Evolutionary conservation across 2,329 filamentous ascomycete species (phyloP).

Genomic region (Aspergillus amoenus): DNA sequence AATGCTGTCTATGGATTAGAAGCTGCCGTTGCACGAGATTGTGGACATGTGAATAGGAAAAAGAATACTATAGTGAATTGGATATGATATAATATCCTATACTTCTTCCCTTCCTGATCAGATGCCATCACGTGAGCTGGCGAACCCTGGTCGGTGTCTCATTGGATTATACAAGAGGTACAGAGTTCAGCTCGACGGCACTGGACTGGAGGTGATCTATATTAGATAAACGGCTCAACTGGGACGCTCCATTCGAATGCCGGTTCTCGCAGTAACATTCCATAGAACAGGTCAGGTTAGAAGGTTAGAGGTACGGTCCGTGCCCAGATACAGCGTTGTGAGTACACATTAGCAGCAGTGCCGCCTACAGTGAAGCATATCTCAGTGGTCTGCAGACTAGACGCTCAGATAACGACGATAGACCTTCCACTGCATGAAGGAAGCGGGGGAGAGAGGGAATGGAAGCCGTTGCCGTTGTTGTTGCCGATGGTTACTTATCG

Average conservation of each 20-base stretch:
- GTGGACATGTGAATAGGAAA: too few relatives aligned
- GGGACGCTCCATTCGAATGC: background rate
- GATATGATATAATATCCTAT: too few relatives aligned
- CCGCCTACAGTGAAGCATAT: background rate
- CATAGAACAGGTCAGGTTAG: background rate
- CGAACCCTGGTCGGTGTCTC: background rate
- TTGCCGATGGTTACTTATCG: too few relatives aligned
- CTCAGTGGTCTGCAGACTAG: background rate
- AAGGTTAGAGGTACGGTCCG: background rate
- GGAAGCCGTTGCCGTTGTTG: background rate
- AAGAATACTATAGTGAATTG: too few relatives aligned
- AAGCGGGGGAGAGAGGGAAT: background rate
- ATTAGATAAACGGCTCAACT: background rate
- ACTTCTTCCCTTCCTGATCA: too few relatives aligned
- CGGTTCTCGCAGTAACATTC: background rate
- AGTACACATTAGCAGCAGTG: background rate
- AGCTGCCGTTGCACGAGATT: too few relatives aligned
- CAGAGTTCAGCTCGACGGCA: background rate
- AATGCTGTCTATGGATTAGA: too few relatives aligned
- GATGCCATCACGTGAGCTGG: background rate
- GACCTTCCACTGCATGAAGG: conserved; percentile 1
- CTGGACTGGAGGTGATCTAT: background rate
- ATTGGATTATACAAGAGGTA: background rate
- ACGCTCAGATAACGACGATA: background rate
- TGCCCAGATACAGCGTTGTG: background rate